Base-by-base conservation (phyloP, 169 alveolate genomes). In the Eimeria sp. region DNA sequence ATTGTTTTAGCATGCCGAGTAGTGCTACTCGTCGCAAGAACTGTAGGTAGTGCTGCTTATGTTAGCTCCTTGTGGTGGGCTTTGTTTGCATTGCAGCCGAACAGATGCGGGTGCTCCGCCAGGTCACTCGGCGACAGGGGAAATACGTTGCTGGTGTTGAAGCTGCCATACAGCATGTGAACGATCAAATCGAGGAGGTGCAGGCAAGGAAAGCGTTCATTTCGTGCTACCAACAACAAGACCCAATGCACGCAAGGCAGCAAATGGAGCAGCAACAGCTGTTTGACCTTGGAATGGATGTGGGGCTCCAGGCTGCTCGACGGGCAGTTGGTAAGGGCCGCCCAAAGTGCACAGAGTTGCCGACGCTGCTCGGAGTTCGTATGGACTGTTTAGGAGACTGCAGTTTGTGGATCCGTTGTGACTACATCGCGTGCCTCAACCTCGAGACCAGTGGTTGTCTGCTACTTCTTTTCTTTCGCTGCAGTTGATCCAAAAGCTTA, bases 131-230 rank as follows among this genome's bases (percentile, higher is more conserved):
- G 63, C 27, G 82, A 43, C 93, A 86, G 80, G 93, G 93, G 25
- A 86, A 61, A 40, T 86, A 86, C 63, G 82, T 86, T 22, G 76
- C 93, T 0, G 93, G 93, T 10, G 63, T 86, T 34, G 93, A 86
- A 63, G 80, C 93, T n/a, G 93, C 93, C 82, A 86, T 86, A 30
- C 93, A 86, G 27, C 82, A 86, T 43, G 93, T 86, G 70, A 86
- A 86, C 93, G 65, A 43, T 25, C 93, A 86, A 45, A 86, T 86
- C 72, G 93, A 86, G n/a, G 93, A 86, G 70, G 93, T 86, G 82
- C 82, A 86, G 70, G 70, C 93, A 63, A 22, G 93, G 58, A 86
- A 86, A 51, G 93, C 76, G 82, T 86, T 86, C 34, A 58, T 86
- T 61, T 61, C 93, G 61, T 40, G 40, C 65, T 86, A 86, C 82